phyloP scores from a whole-genome alignment of 2,329 filamentous ascomycete genomes.

The Pseudocercospora vitis region DNA sequence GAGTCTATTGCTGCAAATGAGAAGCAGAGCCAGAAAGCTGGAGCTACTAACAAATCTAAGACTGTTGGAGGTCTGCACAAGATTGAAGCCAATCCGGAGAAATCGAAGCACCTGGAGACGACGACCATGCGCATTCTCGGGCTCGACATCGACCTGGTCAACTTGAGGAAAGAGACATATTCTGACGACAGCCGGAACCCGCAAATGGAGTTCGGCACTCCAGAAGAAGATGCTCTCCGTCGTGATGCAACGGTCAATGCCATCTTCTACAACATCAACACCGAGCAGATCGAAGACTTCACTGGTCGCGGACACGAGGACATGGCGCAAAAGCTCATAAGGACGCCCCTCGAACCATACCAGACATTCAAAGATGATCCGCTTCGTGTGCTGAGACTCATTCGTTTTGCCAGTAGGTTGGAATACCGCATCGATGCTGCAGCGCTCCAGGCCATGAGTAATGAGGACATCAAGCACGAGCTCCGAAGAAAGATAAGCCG shows the following conservation, averaged over 20 bases:
- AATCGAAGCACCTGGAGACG: constrained; percentile 94
- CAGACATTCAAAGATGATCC: constrained; percentile 96
- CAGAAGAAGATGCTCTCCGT: constrained; percentile 82
- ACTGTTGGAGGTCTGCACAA: constrained; percentile 78
- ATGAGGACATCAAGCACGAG: constrained; percentile 73
- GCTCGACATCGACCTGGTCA: constrained; percentile 90
- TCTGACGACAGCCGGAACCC: constrained; percentile 86
- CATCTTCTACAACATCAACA: constrained; percentile 91
- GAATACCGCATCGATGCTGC: constrained; percentile 72
- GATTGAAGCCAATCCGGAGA: constrained; percentile 88
- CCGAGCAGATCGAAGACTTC: constrained; percentile 77
- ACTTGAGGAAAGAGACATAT: constrained; percentile 88
- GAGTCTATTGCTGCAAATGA: constrained; percentile 41
- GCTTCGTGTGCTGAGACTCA: constrained; percentile 77
- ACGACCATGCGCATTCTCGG: constrained; percentile 82
- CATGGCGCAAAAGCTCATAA: constrained; percentile 69
- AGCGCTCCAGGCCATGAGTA: constrained; percentile 71
- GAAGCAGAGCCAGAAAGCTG: constrained; percentile 43
- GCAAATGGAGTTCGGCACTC: constrained; percentile 88
- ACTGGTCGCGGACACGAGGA: constrained; percentile 72
- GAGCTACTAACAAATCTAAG: constrained; percentile 47
- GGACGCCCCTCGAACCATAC: constrained; percentile 81
- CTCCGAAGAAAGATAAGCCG: constrained; percentile 87
- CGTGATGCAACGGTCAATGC: constrained; percentile 94
- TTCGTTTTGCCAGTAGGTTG: constrained; percentile 86